A percentile compares a stretch with the other conserved stretches of the same genome.
phyloP scores from a whole-genome alignment of 106 monocot genomes.

The Vanilla planifolia region DNA sequence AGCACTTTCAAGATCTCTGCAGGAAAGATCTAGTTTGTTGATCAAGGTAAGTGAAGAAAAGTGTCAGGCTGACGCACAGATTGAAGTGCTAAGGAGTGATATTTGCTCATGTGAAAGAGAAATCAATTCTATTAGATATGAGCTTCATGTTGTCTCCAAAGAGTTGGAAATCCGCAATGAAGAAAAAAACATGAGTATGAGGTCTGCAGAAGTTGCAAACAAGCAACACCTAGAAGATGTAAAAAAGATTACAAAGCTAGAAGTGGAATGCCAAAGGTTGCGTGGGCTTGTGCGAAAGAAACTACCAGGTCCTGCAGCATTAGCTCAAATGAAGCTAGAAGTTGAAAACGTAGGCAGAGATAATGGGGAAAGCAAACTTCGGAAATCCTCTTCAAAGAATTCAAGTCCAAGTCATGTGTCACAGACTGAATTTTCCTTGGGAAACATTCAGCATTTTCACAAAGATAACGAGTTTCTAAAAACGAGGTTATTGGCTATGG shows the following conservation, averaged over 20 bases:
- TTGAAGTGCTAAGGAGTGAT: conserved; percentile 55
- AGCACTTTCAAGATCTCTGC: conserved; percentile 48
- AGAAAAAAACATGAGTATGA: conserved; percentile 81
- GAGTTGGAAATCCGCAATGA: conserved; percentile 85
- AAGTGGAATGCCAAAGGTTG: conserved; percentile 90
- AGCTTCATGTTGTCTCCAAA: conserved; percentile 67
- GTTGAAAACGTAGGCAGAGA: conserved; percentile 73
- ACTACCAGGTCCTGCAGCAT: conserved; percentile 91
- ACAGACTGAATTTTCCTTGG: conserved; percentile 35
- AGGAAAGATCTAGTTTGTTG: conserved; percentile 52
- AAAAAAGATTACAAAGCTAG: conserved; percentile 80
- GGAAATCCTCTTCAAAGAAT: conserved; percentile 33
- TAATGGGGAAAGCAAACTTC: conserved; percentile 34
- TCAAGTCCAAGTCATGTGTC: conserved; percentile 14
- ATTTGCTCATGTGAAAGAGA: conserved; percentile 62
- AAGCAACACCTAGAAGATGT: conserved; percentile 77
- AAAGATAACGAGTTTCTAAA: conserved; percentile 84
- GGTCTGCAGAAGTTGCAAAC: conserved; percentile 68
- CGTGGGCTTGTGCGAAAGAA: conserved; percentile 91
- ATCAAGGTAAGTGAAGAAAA: conserved; percentile 73
- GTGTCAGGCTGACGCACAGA: conserved; percentile 66
- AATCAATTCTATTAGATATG: conserved; percentile 71
- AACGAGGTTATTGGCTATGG: conserved; percentile 51
- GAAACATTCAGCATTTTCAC: conserved; percentile 55
- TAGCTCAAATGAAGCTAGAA: conserved; percentile 97